Percentiles rank a stretch among this genome's conserved stretches.
These are phyloP conservation scores for Rhodamnia argentea DNA, from an alignment of 345 rosid species.

Conservation along the genomic window DNA sequence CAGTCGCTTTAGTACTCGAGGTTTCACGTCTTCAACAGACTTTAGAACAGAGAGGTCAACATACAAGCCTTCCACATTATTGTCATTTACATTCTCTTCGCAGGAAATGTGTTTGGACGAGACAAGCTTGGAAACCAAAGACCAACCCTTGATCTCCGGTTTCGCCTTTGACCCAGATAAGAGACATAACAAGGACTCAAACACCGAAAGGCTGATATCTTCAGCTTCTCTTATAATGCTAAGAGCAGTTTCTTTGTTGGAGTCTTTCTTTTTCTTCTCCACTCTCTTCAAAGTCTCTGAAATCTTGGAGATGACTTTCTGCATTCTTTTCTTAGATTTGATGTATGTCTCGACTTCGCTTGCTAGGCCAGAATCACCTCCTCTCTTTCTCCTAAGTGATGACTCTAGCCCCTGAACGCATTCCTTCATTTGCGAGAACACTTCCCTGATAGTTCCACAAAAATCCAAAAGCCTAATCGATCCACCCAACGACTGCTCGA, in stretches of 20 bases:
- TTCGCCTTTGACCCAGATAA: conserved; percentile 1
- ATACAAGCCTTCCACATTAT: background rate
- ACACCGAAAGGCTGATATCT: background rate
- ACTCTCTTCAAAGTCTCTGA: background rate
- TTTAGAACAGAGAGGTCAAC: background rate
- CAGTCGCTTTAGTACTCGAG: background rate
- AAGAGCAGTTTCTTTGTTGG: background rate
- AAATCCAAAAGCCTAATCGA: conserved; percentile 7
- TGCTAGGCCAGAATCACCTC: background rate
- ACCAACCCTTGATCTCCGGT: background rate
- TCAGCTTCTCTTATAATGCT: conserved; percentile 2
- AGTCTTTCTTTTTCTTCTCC: background rate
- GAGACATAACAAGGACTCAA: background rate
- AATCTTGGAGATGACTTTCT: background rate
- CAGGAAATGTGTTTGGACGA: background rate
- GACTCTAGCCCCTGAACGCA: conserved; percentile 4
- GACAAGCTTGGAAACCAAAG: conserved; percentile 5
- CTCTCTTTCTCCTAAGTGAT: background rate
- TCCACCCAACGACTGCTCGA: conserved; percentile 7
- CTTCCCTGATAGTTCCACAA: conserved; percentile 7
- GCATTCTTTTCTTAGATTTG: background rate
- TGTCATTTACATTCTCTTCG: background rate
- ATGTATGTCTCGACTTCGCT: background rate
- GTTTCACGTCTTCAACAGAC: background rate
- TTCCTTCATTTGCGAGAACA: conserved; percentile 2